phyloP scores from a whole-genome alignment of 2,329 filamentous ascomycete species.

The Cercospora zeae-maydis region DNA sequence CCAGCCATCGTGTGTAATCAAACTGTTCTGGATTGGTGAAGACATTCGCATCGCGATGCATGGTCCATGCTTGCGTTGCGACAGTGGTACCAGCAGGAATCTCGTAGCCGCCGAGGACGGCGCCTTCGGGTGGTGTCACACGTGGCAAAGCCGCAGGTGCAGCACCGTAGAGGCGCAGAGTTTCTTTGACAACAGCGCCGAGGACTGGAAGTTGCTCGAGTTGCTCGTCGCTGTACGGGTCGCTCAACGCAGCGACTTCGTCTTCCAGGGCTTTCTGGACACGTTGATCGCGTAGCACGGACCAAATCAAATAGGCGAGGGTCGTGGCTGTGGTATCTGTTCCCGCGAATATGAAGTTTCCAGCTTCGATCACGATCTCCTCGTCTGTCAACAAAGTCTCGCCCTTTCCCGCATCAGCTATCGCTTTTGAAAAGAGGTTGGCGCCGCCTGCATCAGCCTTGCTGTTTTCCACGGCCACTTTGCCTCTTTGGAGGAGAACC shows the following conservation, averaged over 20 bases:
- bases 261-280: constrained; percentile 22
- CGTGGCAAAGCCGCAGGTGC: constrained; percentile 38
- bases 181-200: constrained; percentile 40
- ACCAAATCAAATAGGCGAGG: constrained; percentile 29
- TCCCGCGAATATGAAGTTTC: constrained; percentile 27
- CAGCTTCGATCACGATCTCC: constrained; percentile 25
- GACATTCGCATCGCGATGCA: constrained; percentile 38
- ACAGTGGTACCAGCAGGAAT: constrained; percentile 39
- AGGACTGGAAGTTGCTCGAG: constrained; percentile 34
- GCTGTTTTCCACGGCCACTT: constrained; percentile 12
- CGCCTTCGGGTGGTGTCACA: constrained; percentile 36
- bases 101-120: constrained; percentile 36
- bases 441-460: not conserved
- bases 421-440: constrained; percentile 26
- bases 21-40: constrained; percentile 19
- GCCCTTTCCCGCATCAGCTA: constrained; percentile 25
- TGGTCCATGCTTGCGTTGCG: constrained; percentile 40
- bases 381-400: constrained; percentile 23
- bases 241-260: constrained; percentile 23
- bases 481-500: constrained; percentile 5
- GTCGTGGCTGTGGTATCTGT: constrained; percentile 31
- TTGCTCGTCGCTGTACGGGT: constrained; percentile 26
- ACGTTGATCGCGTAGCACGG: constrained; percentile 20
- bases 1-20: constrained; percentile 15
- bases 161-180: constrained; percentile 37